Base-by-base conservation (phyloP, 768 basidiomycete species). In the Lyophyllum atratum region DNA sequence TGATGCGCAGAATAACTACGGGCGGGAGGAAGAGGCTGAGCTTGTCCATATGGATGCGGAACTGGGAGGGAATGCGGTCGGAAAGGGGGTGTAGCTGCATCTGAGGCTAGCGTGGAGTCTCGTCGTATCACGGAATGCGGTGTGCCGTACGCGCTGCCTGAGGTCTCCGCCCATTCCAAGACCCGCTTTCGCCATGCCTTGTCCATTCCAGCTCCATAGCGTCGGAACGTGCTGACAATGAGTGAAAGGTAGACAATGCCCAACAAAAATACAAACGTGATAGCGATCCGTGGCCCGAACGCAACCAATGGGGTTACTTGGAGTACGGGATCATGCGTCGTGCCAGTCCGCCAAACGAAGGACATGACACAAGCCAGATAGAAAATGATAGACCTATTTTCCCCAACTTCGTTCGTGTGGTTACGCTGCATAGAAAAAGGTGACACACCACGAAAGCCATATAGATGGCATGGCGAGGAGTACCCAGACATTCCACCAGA, bases 321-420 rank as follows among this genome's bases (percentile, higher is more conserved):
- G 74, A 7, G 73, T 73, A 12, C 44, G 1, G 72, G 61, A 53
- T 87, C 81, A 12, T 67, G 37, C 1, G 72, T 71, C 0, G 83
- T 78, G 15, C 86, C 87, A 0, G 83, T 83, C 44, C 86, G 81
- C 89, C 89, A 91, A 49, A 90, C 83, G 58, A 82, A 91, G 7
- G 84, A 78, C 29, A 89, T 74, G 61, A 91, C 86, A 12, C 85
- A 75, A 3, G 77, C 64, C 58, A 86, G 68, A 68, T 90, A 90
- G 51, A 84, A 75, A 4, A 89, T 74, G 80, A 91, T 85, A 0
- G 89, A 84, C 84, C 84, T 85, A 17, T 34, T 3, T 21, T 7
- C 42, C 19, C 22, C 15, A 12, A 37, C 7, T 37, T 37, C 14
- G 9, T 14, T 15, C 34, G 34, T 37, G 15, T 9, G 34, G 7